These are phyloP conservation scores for Bolboschoenoplectus hybrid DNA, from an alignment of 202 grass and related monocot species.

Conservation along the genomic window DNA sequence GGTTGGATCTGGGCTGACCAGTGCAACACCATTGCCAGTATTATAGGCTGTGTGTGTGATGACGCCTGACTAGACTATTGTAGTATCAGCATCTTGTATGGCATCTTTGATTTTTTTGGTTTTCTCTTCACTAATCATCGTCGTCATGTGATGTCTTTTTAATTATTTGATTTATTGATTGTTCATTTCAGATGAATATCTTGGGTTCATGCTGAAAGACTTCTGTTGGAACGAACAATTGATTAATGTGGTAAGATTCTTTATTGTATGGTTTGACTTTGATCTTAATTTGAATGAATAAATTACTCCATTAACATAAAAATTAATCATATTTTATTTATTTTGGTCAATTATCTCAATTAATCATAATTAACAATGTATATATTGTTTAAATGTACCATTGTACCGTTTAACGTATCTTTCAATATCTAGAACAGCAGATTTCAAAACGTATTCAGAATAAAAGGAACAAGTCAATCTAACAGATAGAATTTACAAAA, in stretches of 20 bases:
- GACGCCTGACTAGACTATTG: background rate
- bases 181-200: slow-evolving; percentile 17
- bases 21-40: background rate
- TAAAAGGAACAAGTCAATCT: slow-evolving; percentile 27
- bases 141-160: background rate
- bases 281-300: background rate
- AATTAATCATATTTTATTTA: background rate
- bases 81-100: background rate
- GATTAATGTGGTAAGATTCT: background rate
- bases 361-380: slow-evolving; percentile 49
- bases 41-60: background rate
- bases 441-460: slow-evolving; percentile 2
- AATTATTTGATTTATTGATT: background rate
- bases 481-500: slow-evolving; percentile 22
- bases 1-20: background rate
- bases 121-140: background rate
- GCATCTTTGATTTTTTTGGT: background rate
- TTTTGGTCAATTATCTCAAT: slow-evolving; percentile 19
- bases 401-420: slow-evolving; percentile 41
- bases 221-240: background rate
- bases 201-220: slow-evolving; percentile 3
- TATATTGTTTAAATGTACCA: slow-evolving; percentile 24
- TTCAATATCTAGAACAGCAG: slow-evolving; percentile 35
- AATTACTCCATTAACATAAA: background rate
- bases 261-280: background rate